A percentile compares a stretch with the other conserved stretches of the same genome.
Evolutionary conservation across 208 protist species (phyloP).

Genomic region (Acanthamoeba culbertsoni): DNA sequence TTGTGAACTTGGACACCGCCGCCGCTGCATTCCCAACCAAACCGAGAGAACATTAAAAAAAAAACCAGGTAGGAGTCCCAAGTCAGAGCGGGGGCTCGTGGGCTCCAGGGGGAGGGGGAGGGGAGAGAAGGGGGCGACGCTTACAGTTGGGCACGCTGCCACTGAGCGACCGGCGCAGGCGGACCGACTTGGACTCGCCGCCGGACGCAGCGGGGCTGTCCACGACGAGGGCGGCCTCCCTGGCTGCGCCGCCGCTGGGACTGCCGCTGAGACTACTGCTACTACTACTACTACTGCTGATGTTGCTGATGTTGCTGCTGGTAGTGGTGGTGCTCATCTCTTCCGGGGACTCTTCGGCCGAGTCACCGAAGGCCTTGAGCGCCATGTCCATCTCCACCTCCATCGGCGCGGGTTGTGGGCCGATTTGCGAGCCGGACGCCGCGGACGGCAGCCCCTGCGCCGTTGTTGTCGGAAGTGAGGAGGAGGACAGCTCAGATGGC

Average conservation of each 20-base stretch:
- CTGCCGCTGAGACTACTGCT: no score
- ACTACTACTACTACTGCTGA: no score
- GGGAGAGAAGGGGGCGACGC: not conserved
- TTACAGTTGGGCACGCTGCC: not conserved
- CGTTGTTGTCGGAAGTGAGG: not conserved
- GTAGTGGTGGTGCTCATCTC: no score
- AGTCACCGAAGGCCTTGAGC: not conserved
- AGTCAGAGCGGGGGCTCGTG: no score
- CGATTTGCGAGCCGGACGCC: not conserved
- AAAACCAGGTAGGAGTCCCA: not conserved
- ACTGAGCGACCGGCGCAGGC: conserved; percentile 1
- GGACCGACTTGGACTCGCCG: not conserved
- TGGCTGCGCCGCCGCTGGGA: no score
- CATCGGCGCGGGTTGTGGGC: not conserved
- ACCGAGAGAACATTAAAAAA: not conserved
- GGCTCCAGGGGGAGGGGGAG: no score
- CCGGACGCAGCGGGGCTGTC: not conserved
- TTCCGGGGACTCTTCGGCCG: no score
- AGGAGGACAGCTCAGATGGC: not conserved
- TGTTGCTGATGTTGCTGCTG: no score
- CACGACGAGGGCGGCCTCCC: not conserved
- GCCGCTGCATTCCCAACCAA: not conserved
- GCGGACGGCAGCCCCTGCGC: not conserved
- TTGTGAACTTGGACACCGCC: conserved; percentile 29
- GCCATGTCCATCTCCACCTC: not conserved